These are phyloP conservation scores for Vaccinium corymbosum DNA, from an alignment of 148 eudicot species.

Conservation along the genomic window DNA sequence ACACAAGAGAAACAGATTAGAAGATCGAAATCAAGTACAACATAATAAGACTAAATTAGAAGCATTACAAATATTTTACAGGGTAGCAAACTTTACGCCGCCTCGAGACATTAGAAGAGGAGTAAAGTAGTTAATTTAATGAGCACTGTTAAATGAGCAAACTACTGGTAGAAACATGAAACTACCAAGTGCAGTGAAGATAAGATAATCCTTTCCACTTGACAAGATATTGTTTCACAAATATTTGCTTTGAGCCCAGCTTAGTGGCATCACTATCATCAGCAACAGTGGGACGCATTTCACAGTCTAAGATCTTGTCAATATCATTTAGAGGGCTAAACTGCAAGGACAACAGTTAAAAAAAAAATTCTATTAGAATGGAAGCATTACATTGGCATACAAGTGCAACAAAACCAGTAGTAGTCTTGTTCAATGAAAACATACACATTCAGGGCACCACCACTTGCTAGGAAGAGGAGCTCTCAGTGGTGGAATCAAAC, in stretches of 20 bases:
- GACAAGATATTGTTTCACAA: conserved; percentile 86
- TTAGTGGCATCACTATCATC: conserved; percentile 61
- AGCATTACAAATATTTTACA: not conserved
- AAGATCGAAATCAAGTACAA: not conserved
- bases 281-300: conserved; percentile 68
- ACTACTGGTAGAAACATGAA: not conserved
- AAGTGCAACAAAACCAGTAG: conserved; percentile 14
- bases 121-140: not conserved
- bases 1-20: not conserved
- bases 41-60: not conserved
- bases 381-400: not conserved
- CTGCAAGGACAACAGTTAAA: conserved; percentile 37
- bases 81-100: not conserved
- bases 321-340: conserved; percentile 83
- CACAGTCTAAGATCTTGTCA: conserved; percentile 90
- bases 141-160: not conserved
- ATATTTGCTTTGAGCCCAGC: conserved; percentile 66
- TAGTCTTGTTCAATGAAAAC: conserved; percentile 16
- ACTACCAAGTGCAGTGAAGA: conserved; percentile 94
- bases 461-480: conserved; percentile 72
- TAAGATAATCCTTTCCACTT: conserved; percentile 96
- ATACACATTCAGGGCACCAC: conserved; percentile 94
- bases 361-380: conserved; percentile 11
- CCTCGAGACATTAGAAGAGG: not conserved
- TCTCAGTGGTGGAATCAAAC: conserved; percentile 68